Evolutionary conservation across 768 basidiomycete species (phyloP), one percentile per base, ranked within the genome.

Genomic region (Tephrocybe rancida): DNA sequence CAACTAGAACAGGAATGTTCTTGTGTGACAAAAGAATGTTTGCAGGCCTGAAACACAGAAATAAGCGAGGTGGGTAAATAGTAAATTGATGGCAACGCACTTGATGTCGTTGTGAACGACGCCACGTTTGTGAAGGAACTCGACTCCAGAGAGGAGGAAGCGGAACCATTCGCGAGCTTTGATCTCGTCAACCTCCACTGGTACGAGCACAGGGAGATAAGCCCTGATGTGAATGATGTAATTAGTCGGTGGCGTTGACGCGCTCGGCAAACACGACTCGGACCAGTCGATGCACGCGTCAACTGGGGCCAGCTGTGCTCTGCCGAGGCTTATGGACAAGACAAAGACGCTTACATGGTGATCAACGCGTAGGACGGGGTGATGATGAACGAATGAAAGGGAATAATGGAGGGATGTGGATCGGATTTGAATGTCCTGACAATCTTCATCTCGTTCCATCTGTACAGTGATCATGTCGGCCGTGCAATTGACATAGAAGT

Each of bases 371-470:
- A 95, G 25, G 85, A 89, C 4, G 92, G 90, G 0, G 92, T 92
- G 60, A 95, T 91, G 66, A 96, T 88, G 78, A 98, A 98, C 3
- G 90, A 88, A 64, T 95, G 87, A 71, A 98, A 98, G 10, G 85
- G 84, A 56, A 98, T 90, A 70, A 98, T 88, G 56, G 91, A 90
- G 0, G 94, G 95, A 66, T 98, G 96, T 8, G 87, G 85, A 62
- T 93, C 88, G 41, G 84, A 73, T 73, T 89, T 90, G 69, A 98
- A 85, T 10, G 85, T 76, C 61, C 90, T 81, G 54, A 98, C 86
- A 62, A 95, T 89, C 80, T 96, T 96, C 94, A 95, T 95, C 76
- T 98, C 95, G 65, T 95, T 95, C 95, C 95, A 94, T 74, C 91
- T 93, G 21, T 16, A 55, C 13, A 6, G n/a, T 55, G 18, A 22